These are phyloP conservation scores for Kwoniella sp. DNA, from an alignment of 768 basidiomycete species.

Conservation along the genomic window DNA sequence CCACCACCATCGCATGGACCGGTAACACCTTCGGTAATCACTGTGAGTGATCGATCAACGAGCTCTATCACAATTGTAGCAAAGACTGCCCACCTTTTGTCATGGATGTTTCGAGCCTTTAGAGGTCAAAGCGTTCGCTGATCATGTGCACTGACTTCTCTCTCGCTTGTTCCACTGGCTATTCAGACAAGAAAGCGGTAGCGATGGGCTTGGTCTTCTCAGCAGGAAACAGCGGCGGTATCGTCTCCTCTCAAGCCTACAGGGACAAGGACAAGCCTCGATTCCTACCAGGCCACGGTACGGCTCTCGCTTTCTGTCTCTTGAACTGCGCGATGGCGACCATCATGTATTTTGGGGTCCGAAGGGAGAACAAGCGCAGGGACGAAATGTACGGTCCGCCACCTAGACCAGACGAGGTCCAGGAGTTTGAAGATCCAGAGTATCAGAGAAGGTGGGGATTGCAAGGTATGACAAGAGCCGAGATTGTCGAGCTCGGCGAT, in stretches of 20 bases:
- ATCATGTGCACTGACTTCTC: not conserved
- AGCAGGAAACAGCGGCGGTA: constrained; percentile 55
- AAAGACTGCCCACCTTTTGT: not conserved
- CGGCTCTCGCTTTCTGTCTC: constrained; percentile 49
- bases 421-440: constrained; percentile 39
- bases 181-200: constrained; percentile 40
- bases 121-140: no score
- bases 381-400: constrained; percentile 54
- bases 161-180: not conserved
- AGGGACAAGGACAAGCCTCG: constrained; percentile 47
- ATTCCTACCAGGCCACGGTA: constrained; percentile 52
- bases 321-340: constrained; percentile 43
- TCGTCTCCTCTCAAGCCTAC: constrained; percentile 54
- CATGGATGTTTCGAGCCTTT: no score
- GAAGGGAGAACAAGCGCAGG: constrained; percentile 56
- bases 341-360: constrained; percentile 49
- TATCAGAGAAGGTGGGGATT: constrained; percentile 45
- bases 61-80: no score
- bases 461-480: constrained; percentile 44
- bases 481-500: constrained; percentile 52
- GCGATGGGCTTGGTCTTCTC: constrained; percentile 54
- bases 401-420: constrained; percentile 29
- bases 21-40: constrained; percentile 52
- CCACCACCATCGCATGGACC: constrained; percentile 56
- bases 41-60: constrained; percentile 28